These are phyloP conservation scores for Cynanchum wilfordii DNA, from an alignment of 257 asterid species.

Conservation along the genomic window DNA sequence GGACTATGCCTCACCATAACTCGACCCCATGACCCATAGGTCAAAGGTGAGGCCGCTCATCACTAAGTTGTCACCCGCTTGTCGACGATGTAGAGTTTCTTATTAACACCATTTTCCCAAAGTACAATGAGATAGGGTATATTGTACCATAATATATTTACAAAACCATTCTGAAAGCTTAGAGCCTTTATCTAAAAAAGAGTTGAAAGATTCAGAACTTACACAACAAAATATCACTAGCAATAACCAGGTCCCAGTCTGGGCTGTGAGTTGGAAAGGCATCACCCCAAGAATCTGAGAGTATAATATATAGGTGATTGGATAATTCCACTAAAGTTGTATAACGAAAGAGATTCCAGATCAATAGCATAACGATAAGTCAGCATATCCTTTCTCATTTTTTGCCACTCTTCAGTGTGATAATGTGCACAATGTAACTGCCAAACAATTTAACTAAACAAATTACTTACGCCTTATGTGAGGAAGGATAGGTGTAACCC, in stretches of 20 bases:
- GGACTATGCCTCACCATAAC: too few species aligned
- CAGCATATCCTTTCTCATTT: background rate
- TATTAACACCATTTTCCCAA: background rate
- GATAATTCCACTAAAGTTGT: background rate
- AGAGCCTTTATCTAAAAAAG: background rate
- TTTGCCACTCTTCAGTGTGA: background rate
- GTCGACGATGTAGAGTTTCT: background rate
- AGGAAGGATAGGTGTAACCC: slow-evolving; percentile 63
- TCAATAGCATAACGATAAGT: background rate
- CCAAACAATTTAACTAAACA: background rate
- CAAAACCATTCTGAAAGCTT: background rate
- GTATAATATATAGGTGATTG: background rate
- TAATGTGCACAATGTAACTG: background rate
- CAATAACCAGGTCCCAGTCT: slow-evolving; percentile 81
- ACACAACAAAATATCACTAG: slow-evolving; percentile 90
- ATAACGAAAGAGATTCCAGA: background rate
- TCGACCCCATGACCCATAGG: too few species aligned
- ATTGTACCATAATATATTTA: background rate
- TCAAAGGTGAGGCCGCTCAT: too few species aligned
- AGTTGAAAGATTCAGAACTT: slow-evolving; percentile 27
- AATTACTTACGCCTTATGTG: slow-evolving; percentile 63
- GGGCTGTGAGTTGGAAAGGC: slow-evolving; percentile 58
- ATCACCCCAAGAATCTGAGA: slow-evolving; percentile 96
- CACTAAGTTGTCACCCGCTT: too few species aligned
- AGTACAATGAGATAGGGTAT: background rate